Conservation (phyloP, 2,329 filamentous ascomycete genomes). For the Aspergillus persii region DNA sequence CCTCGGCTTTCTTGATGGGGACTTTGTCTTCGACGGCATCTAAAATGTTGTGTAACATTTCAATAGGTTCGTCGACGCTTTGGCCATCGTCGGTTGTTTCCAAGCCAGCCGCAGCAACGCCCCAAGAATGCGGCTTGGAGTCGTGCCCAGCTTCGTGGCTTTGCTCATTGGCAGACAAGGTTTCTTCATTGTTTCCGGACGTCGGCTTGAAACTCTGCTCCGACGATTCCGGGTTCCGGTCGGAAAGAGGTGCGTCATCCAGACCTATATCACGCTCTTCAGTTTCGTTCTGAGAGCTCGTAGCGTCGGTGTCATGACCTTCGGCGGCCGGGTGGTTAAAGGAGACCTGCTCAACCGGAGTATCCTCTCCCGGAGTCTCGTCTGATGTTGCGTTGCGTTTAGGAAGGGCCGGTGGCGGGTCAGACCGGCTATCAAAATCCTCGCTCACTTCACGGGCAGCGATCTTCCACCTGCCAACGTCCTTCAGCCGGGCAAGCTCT, state of each 20-base stretch:
- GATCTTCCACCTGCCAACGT: conserved; percentile 82
- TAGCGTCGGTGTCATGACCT: neutral
- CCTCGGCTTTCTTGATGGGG: neutral
- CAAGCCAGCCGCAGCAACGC: conserved; percentile 53
- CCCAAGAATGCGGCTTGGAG: conserved; percentile 42
- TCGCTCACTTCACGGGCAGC: conserved; percentile 69
- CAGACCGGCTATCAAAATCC: conserved; percentile 69
- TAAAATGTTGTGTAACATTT: neutral
- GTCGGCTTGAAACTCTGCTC: neutral
- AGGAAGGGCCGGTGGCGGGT: conserved; percentile 31
- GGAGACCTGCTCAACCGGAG: conserved; percentile 1
- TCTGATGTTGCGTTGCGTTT: conserved; percentile 25
- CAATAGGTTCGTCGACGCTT: neutral
- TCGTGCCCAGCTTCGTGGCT: neutral
- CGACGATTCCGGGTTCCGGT: conserved; percentile 14
- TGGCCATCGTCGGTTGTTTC: conserved; percentile 38
- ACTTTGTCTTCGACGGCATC: neutral
- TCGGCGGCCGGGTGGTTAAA: neutral
- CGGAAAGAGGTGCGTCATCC: conserved; percentile 1
- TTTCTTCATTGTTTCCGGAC: neutral
- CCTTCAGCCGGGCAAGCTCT: conserved; percentile 77
- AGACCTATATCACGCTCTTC: conserved; percentile 1
- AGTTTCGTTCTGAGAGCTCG: neutral
- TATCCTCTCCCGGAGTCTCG: conserved; percentile 8
- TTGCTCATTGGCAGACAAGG: neutral